Base-by-base conservation (phyloP, 1,284 basidiomycete species). In the Fomitopsis betulina region DNA sequence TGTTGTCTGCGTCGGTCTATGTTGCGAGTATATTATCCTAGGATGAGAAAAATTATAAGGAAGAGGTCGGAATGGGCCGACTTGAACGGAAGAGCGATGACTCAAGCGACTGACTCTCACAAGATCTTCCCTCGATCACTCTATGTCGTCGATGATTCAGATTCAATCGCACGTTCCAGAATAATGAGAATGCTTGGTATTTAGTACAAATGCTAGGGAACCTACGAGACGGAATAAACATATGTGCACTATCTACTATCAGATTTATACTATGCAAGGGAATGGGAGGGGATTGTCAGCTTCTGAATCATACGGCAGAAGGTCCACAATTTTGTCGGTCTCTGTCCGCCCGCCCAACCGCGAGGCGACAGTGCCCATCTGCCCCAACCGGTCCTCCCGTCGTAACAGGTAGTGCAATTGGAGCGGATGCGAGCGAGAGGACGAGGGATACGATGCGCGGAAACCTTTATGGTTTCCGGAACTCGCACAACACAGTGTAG, bases 401-500 rank as follows among this genome's bases (percentile, higher is more conserved):
- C 47, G 27, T 40, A 6, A 25, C 23, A 30, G 25, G 25, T 15
- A 30, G 45, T 15, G 45, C 45, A 21, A 15, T 47, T 27, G 45
- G 17, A 47, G 45, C 45, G 23, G 12, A 27, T 12, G 45, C 45
- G 25, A n/a, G 45, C 45, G 25, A n/a, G 37, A 7, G 45, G 5
- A 37, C 43, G 17, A 42, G 8, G 32, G 7, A 17, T 40, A 53
- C 50, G 39, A 37, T 15, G 49, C 21, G 45, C 12, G 33, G 30
- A 47, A 50, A 50, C 35, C 12, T 15, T 80, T 74, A 92, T 57
- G 90, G 91, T 75, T 93, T 93, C 73, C 89, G 83, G 81, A 93
- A 93, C 71, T 93, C 91, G 78, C 88, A 91, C 62, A 96, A 75
- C 79, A 96, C 94, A 58, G 94, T 94, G 75, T 98, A 98, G 65